Conservation (phyloP, 1,284 basidiomycete genomes). For the Baeospora myosura region DNA sequence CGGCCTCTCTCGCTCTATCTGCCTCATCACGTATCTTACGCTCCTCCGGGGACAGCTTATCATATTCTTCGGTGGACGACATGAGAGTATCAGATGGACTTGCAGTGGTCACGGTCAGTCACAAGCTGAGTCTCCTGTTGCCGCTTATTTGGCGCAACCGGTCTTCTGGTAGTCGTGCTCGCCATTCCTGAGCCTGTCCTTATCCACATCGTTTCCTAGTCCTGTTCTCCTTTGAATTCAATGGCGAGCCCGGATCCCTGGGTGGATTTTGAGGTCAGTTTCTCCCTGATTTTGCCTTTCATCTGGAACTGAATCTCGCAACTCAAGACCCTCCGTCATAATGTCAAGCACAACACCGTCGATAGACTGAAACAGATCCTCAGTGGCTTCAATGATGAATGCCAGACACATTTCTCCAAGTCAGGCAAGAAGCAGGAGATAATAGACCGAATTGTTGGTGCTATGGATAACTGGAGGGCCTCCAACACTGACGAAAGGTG, state of each 20-base stretch:
- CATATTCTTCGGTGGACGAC: slow-evolving; percentile 73
- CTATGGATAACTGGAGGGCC: slow-evolving; percentile 53
- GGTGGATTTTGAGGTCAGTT: slow-evolving; percentile 55
- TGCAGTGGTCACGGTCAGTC: too few species aligned
- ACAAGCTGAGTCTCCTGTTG: too few species aligned
- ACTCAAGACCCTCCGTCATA: slow-evolving; percentile 35
- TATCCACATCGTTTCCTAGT: not conserved
- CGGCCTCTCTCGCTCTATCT: slow-evolving; percentile 61
- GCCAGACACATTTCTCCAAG: slow-evolving; percentile 57
- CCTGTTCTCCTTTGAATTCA: slow-evolving; percentile 13
- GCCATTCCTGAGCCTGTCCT: not conserved
- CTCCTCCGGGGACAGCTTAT: slow-evolving; percentile 74
- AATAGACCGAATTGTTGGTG: slow-evolving; percentile 58
- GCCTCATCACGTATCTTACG: slow-evolving; percentile 64
- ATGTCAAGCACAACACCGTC: slow-evolving; percentile 54
- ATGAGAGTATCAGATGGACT: too few species aligned
- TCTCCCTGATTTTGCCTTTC: slow-evolving; percentile 9
- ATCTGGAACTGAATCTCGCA: slow-evolving; percentile 4
- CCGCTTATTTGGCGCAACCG: too few species aligned
- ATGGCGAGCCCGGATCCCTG: slow-evolving; percentile 47
- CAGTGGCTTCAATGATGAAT: slow-evolving; percentile 65
- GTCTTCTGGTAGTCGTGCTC: too few species aligned
- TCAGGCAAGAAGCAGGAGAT: slow-evolving; percentile 82
- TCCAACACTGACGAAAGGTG: slow-evolving; percentile 52
- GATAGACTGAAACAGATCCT: slow-evolving; percentile 76